These are phyloP conservation scores for Xanthoconium purpureum DNA, from an alignment of 768 basidiomycete genomes.

Conservation along the genomic window DNA sequence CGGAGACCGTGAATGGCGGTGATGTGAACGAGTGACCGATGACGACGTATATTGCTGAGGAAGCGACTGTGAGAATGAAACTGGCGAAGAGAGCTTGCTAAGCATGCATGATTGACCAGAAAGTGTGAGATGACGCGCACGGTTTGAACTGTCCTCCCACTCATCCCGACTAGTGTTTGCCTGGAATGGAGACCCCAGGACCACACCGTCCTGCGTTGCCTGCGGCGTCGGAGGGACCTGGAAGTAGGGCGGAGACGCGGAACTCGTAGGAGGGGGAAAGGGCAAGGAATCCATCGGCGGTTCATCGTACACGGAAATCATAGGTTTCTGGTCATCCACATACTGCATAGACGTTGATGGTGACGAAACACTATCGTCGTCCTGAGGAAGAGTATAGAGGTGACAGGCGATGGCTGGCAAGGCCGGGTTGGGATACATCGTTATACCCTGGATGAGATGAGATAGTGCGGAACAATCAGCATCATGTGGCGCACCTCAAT, in stretches of 20 bases:
- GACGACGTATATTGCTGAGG: constrained; percentile 10
- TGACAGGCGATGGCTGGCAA: constrained; percentile 9
- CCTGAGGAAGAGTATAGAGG: constrained; percentile 13
- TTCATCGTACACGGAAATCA: constrained; percentile 6
- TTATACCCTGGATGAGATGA: constrained; percentile 13
- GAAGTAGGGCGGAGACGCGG: constrained; percentile 23
- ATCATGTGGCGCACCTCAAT: constrained; percentile 20
- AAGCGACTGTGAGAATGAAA: constrained; percentile 10
- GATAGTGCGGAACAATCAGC: not conserved
- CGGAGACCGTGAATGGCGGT: constrained; percentile 25
- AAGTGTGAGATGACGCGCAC: not conserved
- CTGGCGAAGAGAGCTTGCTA: constrained; percentile 9
- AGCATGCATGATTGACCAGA: constrained; percentile 23
- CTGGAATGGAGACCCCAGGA: constrained; percentile 13
- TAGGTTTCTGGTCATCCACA: constrained; percentile 13
- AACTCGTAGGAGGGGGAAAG: constrained; percentile 25
- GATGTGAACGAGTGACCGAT: constrained; percentile 20
- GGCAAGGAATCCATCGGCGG: constrained; percentile 35
- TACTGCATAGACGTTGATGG: constrained; percentile 7
- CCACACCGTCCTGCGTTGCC: constrained; percentile 11
- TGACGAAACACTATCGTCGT: constrained; percentile 2
- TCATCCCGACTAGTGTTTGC: constrained; percentile 10
- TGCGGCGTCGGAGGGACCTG: constrained; percentile 7
- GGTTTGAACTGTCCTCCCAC: constrained; percentile 20
- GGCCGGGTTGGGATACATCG: constrained; percentile 13